These are phyloP conservation scores for Glycine tomentella DNA, from an alignment of 306 rosid species.

Conservation along the genomic window DNA sequence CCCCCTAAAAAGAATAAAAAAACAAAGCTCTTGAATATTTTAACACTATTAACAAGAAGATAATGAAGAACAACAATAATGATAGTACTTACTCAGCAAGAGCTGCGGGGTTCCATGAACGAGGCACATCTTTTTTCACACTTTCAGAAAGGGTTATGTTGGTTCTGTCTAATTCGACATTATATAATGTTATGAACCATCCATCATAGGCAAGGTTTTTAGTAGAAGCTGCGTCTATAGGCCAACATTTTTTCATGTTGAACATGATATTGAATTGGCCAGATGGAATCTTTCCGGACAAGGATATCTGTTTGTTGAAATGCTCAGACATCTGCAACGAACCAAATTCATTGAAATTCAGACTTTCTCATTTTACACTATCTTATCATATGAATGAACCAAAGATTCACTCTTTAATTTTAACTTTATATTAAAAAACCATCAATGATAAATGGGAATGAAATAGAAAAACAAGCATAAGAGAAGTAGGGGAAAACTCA, in stretches of 20 bases:
- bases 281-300: conserved; percentile 84
- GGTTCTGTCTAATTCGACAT: conserved; percentile 69
- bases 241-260: conserved; percentile 74
- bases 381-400: neutral
- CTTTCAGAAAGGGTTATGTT: conserved; percentile 63
- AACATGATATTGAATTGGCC: conserved; percentile 81
- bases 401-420: neutral
- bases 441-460: too few species aligned
- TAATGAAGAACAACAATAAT: neutral
- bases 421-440: too few species aligned
- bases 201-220: conserved; percentile 81
- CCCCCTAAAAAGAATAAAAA: neutral
- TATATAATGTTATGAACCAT: conserved; percentile 75
- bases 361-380: conserved; percentile 15
- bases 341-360: conserved; percentile 41
- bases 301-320: conserved; percentile 65
- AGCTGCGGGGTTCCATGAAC: conserved; percentile 84
- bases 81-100: conserved; percentile 73
- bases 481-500: too few species aligned
- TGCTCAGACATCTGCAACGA: conserved; percentile 85
- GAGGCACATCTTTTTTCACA: conserved; percentile 75
- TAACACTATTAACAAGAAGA: conserved; percentile 4
- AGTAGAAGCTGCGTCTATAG: conserved; percentile 73
- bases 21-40: neutral
- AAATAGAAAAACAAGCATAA: too few species aligned